A percentile compares a stretch with the other conserved stretches of the same genome.
phyloP scores from a whole-genome alignment of 1,284 basidiomycete genomes.

The Calocybe gambosa region DNA sequence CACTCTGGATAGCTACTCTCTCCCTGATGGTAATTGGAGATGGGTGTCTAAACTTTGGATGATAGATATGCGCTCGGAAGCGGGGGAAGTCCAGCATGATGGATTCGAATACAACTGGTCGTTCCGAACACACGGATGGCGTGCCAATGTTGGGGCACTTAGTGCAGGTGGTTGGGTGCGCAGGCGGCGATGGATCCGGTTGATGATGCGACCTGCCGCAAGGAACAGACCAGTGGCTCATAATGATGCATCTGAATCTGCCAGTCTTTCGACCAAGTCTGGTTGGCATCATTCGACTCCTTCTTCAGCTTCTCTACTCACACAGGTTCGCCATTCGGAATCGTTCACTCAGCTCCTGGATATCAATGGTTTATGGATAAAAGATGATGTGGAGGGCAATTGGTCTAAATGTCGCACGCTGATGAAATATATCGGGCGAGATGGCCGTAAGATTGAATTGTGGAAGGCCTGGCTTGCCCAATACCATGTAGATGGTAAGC shows the following conservation, averaged over 20 bases:
- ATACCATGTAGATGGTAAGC: conserved; percentile 19
- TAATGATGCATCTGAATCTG: conserved; percentile 1
- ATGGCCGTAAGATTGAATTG: conserved; percentile 66
- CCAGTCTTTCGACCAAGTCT: conserved; percentile 3
- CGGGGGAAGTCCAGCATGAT: conserved; percentile 69
- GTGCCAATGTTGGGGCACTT: conserved; percentile 48
- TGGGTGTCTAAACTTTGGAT: conserved; percentile 79
- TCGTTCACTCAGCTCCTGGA: conserved; percentile 19
- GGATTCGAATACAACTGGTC: conserved; percentile 81
- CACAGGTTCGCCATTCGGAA: conserved; percentile 18
- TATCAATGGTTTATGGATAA: conserved; percentile 31
- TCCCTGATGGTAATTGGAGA: conserved; percentile 74
- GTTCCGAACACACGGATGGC: conserved; percentile 63
- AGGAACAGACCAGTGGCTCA: conserved; percentile 12
- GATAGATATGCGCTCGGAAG: conserved; percentile 76
- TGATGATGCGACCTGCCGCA: conserved; percentile 65
- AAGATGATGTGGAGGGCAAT: conserved; percentile 44
- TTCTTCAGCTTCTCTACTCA: conserved; percentile 21
- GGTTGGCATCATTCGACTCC: conserved; percentile 6
- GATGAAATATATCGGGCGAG: conserved; percentile 48
- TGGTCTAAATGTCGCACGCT: conserved; percentile 55
- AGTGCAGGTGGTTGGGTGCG: conserved; percentile 68
- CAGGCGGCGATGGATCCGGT: conserved; percentile 67
- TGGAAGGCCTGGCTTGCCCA: conserved; percentile 62
- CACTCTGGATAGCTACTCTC: conserved; percentile 59